Evolutionary conservation across 2,329 filamentous ascomycete genomes (phyloP).

Genomic region (Fusarium haematococcum): DNA sequence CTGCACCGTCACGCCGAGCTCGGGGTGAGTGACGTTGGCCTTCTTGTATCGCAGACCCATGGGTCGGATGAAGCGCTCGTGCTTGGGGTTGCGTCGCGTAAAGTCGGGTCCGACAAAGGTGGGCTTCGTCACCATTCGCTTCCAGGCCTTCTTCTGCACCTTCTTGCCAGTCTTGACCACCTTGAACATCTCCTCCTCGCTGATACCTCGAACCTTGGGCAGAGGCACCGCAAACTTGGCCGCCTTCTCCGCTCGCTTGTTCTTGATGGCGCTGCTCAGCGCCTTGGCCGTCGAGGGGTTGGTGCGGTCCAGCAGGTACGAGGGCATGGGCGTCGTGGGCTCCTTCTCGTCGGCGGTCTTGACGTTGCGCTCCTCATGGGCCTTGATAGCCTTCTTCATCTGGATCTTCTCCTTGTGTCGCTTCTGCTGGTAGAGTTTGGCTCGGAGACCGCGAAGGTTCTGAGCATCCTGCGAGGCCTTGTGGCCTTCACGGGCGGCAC

Average conservation of each 20-base stretch:
- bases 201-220: constrained; percentile 91
- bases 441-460: constrained; percentile 89
- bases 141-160: constrained; percentile 85
- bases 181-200: constrained; percentile 98
- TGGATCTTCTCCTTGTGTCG: constrained; percentile 98
- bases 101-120: constrained; percentile 91
- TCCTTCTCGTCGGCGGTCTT: constrained; percentile 88
- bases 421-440: constrained; percentile 94
- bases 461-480: constrained; percentile 90
- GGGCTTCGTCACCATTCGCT: constrained; percentile 72
- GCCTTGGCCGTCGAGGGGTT: constrained; percentile 73
- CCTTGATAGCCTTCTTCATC: constrained; percentile 94
- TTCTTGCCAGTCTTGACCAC: constrained; percentile 97
- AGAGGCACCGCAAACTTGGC: constrained; percentile 93
- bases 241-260: constrained; percentile 93
- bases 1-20: constrained; percentile 88
- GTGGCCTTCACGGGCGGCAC: constrained; percentile 88
- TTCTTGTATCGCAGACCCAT: constrained; percentile 66
- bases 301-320: constrained; percentile 91
- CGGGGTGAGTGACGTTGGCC: constrained; percentile 74
- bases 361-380: constrained; percentile 95
- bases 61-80: constrained; percentile 67
- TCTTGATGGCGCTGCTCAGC: constrained; percentile 89
- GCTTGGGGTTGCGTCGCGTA: constrained; percentile 87
- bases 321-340: constrained; percentile 83